Conservation (phyloP, 441 rosid species). For the Populus tomentosa region DNA sequence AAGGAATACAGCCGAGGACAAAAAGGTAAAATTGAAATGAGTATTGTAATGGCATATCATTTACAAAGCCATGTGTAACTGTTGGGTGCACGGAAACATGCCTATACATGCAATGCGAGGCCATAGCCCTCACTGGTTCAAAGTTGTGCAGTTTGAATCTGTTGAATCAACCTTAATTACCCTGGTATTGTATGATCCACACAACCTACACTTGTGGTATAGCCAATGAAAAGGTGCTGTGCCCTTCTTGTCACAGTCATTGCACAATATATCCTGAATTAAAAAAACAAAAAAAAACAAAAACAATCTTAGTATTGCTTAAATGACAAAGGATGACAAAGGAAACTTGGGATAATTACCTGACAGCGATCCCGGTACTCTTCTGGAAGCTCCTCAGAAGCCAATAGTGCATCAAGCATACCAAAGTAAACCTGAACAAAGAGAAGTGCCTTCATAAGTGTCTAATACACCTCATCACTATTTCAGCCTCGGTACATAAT, state of each 20-base stretch:
- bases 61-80: slow-evolving; percentile 2
- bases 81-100: slow-evolving; percentile 7
- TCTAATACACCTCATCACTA: neutral
- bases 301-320: neutral
- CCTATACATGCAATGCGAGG: slow-evolving; percentile 8
- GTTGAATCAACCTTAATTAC: slow-evolving; percentile 55
- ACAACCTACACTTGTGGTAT: slow-evolving; percentile 76
- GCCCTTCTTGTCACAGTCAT: slow-evolving; percentile 81
- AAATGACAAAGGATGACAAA: neutral
- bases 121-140: slow-evolving; percentile 14
- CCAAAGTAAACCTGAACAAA: too few relatives aligned
- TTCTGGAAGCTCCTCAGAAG: too few relatives aligned
- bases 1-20: neutral
- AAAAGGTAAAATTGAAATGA: slow-evolving; percentile 10
- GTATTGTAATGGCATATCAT: slow-evolving; percentile 3
- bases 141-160: slow-evolving; percentile 31
- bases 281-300: neutral
- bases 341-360: too few relatives aligned
- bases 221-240: slow-evolving; percentile 82
- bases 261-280: slow-evolving; percentile 76
- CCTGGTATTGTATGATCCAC: slow-evolving; percentile 88
- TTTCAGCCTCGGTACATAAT: neutral
- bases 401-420: too few relatives aligned
- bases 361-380: too few relatives aligned
- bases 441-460: neutral